These are phyloP conservation scores for Fragaria vesca DNA, from an alignment of 306 rosid species.

Conservation along the genomic window DNA sequence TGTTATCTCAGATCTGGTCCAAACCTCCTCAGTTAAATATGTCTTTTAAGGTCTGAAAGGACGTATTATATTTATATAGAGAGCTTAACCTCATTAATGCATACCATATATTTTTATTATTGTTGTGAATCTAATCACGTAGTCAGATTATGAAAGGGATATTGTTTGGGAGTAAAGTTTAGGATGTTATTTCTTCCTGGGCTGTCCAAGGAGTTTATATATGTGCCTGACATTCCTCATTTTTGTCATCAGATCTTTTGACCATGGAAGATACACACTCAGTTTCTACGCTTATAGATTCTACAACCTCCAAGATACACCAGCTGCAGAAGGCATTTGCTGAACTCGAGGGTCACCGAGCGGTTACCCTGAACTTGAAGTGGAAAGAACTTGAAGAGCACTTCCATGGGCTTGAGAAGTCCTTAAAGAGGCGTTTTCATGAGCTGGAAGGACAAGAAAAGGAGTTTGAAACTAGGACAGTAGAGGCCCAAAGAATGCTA, in stretches of 20 bases:
- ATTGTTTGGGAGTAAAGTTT: not conserved
- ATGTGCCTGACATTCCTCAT: not conserved
- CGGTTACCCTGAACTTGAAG: slow-evolving; percentile 81
- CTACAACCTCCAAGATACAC: slow-evolving; percentile 84
- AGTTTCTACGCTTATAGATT: slow-evolving; percentile 72
- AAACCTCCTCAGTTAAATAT: not conserved
- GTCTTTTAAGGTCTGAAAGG: not conserved
- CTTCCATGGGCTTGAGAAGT: slow-evolving; percentile 94
- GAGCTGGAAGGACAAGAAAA: slow-evolving; percentile 96
- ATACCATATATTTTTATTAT: not conserved
- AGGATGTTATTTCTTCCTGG: not conserved
- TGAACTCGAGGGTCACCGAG: slow-evolving; percentile 95
- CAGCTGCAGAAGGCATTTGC: slow-evolving; percentile 99
- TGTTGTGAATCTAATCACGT: not conserved
- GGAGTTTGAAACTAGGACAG: slow-evolving; percentile 69
- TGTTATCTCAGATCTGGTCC: slow-evolving; percentile 7
- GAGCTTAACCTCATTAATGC: not conserved
- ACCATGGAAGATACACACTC: slow-evolving; percentile 78
- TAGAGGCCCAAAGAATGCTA: slow-evolving; percentile 60
- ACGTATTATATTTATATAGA: not conserved
- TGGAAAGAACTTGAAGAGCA: slow-evolving; percentile 99
- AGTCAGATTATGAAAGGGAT: not conserved
- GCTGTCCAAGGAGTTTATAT: not conserved
- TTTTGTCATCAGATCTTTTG: slow-evolving; percentile 45
- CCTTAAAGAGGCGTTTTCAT: slow-evolving; percentile 95